A percentile compares a stretch with the other conserved stretches of the same genome.
These are phyloP conservation scores for Schizonepeta tenuifolia DNA, from an alignment of 257 asterid species.

Conservation along the genomic window DNA sequence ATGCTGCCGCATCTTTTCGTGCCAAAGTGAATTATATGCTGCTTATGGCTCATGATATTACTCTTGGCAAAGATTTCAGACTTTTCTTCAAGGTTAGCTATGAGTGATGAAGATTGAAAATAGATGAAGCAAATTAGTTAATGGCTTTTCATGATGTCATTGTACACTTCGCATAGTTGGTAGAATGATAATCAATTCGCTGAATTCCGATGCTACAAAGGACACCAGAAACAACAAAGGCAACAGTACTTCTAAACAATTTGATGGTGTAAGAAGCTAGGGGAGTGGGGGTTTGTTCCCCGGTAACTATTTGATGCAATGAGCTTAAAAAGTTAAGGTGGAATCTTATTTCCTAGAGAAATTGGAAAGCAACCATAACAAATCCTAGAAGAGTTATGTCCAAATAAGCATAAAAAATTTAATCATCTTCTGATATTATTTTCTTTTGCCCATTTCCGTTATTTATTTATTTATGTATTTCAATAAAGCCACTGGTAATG, in stretches of 20 bases:
- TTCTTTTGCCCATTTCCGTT: neutral
- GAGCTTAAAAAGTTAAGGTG: neutral
- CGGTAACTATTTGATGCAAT: neutral
- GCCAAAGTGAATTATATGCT: slow-evolving; percentile 85
- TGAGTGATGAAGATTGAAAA: slow-evolving; percentile 26
- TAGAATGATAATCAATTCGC: slow-evolving; percentile 26
- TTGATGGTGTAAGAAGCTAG: too few species aligned
- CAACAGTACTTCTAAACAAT: neutral
- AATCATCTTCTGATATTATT: neutral
- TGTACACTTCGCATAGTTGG: slow-evolving; percentile 9
- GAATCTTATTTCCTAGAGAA: neutral
- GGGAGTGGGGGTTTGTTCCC: neutral
- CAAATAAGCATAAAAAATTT: neutral
- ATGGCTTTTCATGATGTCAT: neutral
- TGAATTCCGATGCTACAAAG: slow-evolving; percentile 11
- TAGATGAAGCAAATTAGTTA: neutral
- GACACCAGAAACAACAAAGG: slow-evolving; percentile 4
- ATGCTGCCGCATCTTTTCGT: slow-evolving; percentile 93
- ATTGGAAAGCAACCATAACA: neutral
- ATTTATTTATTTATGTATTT: neutral
- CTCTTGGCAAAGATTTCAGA: slow-evolving; percentile 92
- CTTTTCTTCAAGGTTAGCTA: slow-evolving; percentile 86
- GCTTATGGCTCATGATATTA: slow-evolving; percentile 97
- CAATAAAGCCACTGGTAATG: neutral
- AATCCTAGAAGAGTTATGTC: neutral